Base-by-base conservation (phyloP, 192 early-diverging fungal genomes). In the Rhizophagus prolifer region DNA sequence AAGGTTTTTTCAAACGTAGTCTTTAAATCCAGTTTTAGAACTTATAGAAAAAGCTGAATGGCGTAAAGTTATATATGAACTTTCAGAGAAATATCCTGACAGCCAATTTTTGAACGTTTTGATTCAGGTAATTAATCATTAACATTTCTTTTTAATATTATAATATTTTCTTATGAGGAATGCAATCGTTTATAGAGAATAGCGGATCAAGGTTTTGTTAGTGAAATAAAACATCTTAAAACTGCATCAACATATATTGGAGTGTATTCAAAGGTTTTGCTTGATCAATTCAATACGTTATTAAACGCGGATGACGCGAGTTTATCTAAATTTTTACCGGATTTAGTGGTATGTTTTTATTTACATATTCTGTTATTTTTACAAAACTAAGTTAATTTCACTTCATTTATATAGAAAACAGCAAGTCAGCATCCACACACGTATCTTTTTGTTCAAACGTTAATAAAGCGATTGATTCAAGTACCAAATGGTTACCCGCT, bases 211-310 rank as follows among this genome's bases (percentile, higher is more conserved):
- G 91, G 91, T 26, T 85, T 90, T 74, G 83, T 88, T 79, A 79
- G 85, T 9, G 92, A 94, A 76, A 88, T 92, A 77, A 85, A 90
- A 50, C 83, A 87, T 62, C 78, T 92, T 2, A 86, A 83, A 78
- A 89, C 91, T 44, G 90, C 92, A 10, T 88, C 91, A 30, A 85
- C 89, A 23, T 88, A 89, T 81, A 82, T 91, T 1, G 82, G 86
- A 16, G 88, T 94, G 25, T 94, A 89, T 68, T 89, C 89, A 68
- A 81, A 84, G 46, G 85, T 94, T 26, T 73, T 94, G 34, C 71
- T 84, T 44, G 89, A 90, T 61, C 87, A 88, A 25, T 71, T 94
- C n/a, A 81, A 89, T 64, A 86, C 86, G 3, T 58, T 94, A n/a
- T 62, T 86, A 36, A 80, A 83, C 25, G 84, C 85, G 7, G 85